Base-by-base conservation (phyloP, 1,139 yeast genomes). In the Yamadazyma diospyri region DNA sequence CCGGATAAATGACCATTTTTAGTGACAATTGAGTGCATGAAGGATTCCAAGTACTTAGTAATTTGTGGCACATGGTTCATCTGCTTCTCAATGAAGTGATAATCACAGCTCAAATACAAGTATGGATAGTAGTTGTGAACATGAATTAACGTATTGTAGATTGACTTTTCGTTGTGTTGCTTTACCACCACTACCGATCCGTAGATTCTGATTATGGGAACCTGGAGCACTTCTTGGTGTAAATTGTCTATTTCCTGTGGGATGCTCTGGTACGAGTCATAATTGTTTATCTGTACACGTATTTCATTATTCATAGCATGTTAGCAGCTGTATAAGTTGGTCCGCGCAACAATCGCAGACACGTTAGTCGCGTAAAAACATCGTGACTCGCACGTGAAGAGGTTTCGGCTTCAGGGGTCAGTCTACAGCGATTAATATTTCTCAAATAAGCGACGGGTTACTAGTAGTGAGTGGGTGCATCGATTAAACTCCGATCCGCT, bases 111-210 rank as follows among this genome's bases (percentile, higher is more conserved):
- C 3, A 89, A 64, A 49, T 73, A 88, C 6, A 92, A 47, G 50
- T 92, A 92, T 0, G 97, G 98, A 43, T 69, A 85, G 16, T 76
- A 76, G 34, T 94, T 92, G 59, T 89, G 97, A 8, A 94, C 64
- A 53, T 92, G 97, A 1, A 84, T 49, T 19, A 68, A 39, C 0
- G 60, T 47, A 39, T 64, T 61, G 42, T 48, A 29, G 20, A 18
- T 15, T 11, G 12, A 7, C 23, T 30, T 30, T 3, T 4, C 6
- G 18, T 24, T 11, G 9, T 23, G 17, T 7, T 16, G 24, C n/a
- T 29, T 16, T 18, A 7, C 20, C 13, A 69, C 0, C 10, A 45
- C 47, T 17, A 44, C 31, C 7, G 45, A 19, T 1, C 97, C 97
- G 55, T 79, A 92, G 0, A 92, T 59, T 31, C 98, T 61, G 2